Evolutionary conservation across 768 basidiomycete genomes (phyloP).

Genomic region (Sarcodon aspratus): DNA sequence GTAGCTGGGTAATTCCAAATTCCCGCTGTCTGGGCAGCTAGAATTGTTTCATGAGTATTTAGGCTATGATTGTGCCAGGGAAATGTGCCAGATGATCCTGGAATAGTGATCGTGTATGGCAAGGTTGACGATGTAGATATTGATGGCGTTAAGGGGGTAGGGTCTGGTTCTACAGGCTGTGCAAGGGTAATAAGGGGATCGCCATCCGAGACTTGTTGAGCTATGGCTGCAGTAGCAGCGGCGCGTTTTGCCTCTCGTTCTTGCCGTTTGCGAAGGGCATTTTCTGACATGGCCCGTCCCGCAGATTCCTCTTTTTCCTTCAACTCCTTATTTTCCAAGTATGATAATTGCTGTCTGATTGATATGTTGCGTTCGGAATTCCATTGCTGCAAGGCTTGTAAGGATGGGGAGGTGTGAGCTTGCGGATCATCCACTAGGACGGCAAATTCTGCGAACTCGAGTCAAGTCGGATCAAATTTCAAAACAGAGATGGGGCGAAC

Average conservation of each 20-base stretch:
- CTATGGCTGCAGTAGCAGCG: slow-evolving; percentile 12
- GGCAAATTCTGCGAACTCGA: slow-evolving; percentile 45
- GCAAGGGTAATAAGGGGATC: not conserved
- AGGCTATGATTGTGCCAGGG: slow-evolving; percentile 53
- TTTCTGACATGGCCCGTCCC: slow-evolving; percentile 23
- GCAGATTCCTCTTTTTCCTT: slow-evolving; percentile 28
- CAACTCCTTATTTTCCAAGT: slow-evolving; percentile 33
- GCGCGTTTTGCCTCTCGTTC: slow-evolving; percentile 46
- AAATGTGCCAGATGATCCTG: slow-evolving; percentile 47
- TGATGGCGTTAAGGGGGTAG: slow-evolving; percentile 4
- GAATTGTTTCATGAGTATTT: slow-evolving; percentile 41
- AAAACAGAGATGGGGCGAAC: slow-evolving; percentile 27
- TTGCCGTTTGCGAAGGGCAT: slow-evolving; percentile 60
- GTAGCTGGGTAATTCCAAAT: slow-evolving; percentile 71
- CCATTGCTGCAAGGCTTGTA: slow-evolving; percentile 41
- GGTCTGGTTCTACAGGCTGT: slow-evolving; percentile 4
- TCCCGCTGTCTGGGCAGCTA: slow-evolving; percentile 49
- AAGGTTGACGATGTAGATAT: not conserved
- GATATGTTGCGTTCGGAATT: slow-evolving; percentile 33
- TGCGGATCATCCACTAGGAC: slow-evolving; percentile 62
- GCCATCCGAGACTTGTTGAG: slow-evolving; percentile 9
- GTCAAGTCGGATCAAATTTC: not conserved
- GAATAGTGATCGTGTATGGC: slow-evolving; percentile 50
- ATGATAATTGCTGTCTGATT: slow-evolving; percentile 35
- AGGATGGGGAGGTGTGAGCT: slow-evolving; percentile 41